Base-by-base conservation (phyloP, 768 basidiomycete genomes). In the Hysterangium stoloniferum region DNA sequence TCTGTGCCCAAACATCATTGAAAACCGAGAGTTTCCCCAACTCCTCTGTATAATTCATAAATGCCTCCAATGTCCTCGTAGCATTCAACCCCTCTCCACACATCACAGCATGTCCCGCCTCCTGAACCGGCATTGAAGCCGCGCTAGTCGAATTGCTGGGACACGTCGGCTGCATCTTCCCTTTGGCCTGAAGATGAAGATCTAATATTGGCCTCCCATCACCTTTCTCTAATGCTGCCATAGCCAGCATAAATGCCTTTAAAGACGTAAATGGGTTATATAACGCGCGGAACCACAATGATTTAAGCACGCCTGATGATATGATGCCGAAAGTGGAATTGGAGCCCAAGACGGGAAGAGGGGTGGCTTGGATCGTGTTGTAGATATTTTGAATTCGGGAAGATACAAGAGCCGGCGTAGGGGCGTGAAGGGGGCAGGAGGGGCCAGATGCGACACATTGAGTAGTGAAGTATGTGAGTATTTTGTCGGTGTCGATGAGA, bases 141-240 rank as follows among this genome's bases (percentile, higher is more conserved):
- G n/a, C n/a, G n/a, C n/a, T n/a, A n/a, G n/a, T n/a, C n/a, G n/a
- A n/a, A n/a, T n/a, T n/a, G n/a, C 48, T 44, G 11, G 31, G 35
- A 55, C n/a, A n/a, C n/a, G 25, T 37, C 43, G 17, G 34, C 31
- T 11, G 9, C 37, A 15, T 41, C 34, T 34, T 40, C 27, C 46
- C 54, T 38, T 48, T 31, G 9, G n/a, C n/a, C n/a, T n/a, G n/a
- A n/a, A n/a, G n/a, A n/a, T n/a, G n/a, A n/a, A 55, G 40, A 6
- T 3, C 5, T 20, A 42, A 59, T 9, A 61, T 48, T n/a, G 52
- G 42, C 2, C 52, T 48, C 6, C 58, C 63, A 51, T 66, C 55
- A 17, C 65, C 65, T 6, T 38, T 42, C 32, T 63, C 58, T 2
- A 64, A 57, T 24, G 57, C 58, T 17, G 62, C 58, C 24, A 66